Evolutionary conservation across 1,284 basidiomycete species (phyloP), one percentile per base, ranked within the genome.

Genomic region (Amylostereum areolatum): DNA sequence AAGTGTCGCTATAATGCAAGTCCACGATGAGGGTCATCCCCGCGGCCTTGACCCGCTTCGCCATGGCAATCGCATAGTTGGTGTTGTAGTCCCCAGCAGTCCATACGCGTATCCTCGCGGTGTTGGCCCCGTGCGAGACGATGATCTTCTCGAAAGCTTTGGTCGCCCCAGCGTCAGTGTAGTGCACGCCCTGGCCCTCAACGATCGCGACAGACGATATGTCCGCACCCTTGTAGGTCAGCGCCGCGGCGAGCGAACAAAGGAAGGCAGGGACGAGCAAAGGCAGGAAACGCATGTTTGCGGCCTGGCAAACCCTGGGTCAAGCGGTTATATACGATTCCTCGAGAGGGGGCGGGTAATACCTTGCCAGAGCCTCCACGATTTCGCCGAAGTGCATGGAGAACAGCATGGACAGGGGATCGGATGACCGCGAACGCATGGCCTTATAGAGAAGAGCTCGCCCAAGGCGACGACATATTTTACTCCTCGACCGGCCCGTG

Each of bases 1-100:
- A 82, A 3, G 77, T 83, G 58, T 84, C 81, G 57, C 80, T 81
- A 59, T 76, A 83, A 57, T 85, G 81, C 43, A 83, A 58, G 55
- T 83, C 80, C 6, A 85, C 66, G 34, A 75, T 61, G 8, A 85
- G 59, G n/a, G 68, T 67, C 77, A 83, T 73, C 18, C 80, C 78
- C 18, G 76, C 77, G 11, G 73, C 76, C 48, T 70, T 72, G 35
- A 78, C 75, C 11, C 81, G 68, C 61, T 78, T 80, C 3, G 74
- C 81, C 41, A 83, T 62, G 0, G 67, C 66, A n/a, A 85, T 66
- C 0, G 70, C 80, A 56, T 81, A 81, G 41, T 60, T 66, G 47
- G 80, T 62, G 55, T 73, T 75, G 57, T 83, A 85, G 31, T 76
- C 63, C 2, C 73, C 69, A 47, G 78, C 75, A 1, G 80, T 81